Conservation (phyloP, 2,329 filamentous ascomycete genomes). For the Diaporthe nobilis region DNA sequence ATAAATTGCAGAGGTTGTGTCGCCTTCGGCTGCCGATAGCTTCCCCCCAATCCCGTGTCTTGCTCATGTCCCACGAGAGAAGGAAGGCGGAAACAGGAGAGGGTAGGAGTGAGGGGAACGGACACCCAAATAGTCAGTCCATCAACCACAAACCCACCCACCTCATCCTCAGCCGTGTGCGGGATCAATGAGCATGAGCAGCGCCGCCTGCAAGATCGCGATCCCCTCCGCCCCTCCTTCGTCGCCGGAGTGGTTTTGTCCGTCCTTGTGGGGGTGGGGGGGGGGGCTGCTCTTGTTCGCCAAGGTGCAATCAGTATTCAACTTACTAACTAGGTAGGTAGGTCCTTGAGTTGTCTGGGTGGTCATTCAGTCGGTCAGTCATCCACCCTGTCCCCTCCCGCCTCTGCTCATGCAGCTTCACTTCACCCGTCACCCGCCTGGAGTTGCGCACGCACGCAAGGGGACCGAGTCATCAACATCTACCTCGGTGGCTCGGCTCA, state of each 20-base stretch:
- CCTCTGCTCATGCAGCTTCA: conserved; percentile 15
- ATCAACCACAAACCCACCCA: background rate
- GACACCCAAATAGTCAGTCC: background rate
- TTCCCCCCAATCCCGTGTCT: conserved; percentile 7
- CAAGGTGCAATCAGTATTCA: background rate
- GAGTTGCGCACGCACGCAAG: background rate
- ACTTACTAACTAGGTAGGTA: background rate
- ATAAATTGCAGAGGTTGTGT: background rate
- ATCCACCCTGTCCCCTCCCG: background rate
- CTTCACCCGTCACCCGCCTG: background rate
- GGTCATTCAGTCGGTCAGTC: background rate
- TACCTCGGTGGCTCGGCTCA: background rate
- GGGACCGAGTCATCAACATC: too few relatives aligned
- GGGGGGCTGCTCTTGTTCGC: background rate
- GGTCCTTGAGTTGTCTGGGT: background rate
- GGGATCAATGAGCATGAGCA: background rate
- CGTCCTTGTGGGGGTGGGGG: background rate
- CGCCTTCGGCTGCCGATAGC: background rate
- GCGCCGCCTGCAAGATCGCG: conserved; percentile 22
- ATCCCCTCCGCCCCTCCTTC: background rate
- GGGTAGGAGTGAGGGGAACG: background rate
- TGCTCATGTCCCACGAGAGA: conserved; percentile 8
- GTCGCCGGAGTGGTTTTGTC: conserved; percentile 1
- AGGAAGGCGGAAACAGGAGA: background rate
- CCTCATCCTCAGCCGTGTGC: background rate